A percentile compares a stretch with the other conserved stretches of the same genome.
Conservation (phyloP, 805 yeast species). For the Cyberlindnera nakhonratchasimensis region DNA sequence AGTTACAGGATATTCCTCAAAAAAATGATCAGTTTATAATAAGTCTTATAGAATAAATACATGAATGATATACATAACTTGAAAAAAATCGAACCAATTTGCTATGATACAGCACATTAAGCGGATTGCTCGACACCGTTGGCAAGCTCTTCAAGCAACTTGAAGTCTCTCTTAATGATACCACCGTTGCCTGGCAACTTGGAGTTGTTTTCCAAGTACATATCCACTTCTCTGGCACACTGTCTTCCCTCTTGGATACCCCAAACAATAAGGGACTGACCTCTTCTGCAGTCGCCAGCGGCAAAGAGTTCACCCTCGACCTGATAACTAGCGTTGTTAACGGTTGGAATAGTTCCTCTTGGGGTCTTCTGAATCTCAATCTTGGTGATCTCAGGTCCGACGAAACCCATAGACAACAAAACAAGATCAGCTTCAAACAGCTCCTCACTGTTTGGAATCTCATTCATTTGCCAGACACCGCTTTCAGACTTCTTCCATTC, state of each 20-base stretch:
- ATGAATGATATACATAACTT: not conserved
- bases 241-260: slow-evolving; percentile 99
- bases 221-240: slow-evolving; percentile 93
- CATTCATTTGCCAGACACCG: slow-evolving; percentile 99
- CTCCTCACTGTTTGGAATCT: slow-evolving; percentile 92
- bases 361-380: slow-evolving; percentile 63
- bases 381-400: slow-evolving; percentile 89
- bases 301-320: slow-evolving; percentile 78
- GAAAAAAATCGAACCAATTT: not conserved
- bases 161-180: slow-evolving; percentile 79
- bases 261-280: slow-evolving; percentile 97
- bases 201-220: slow-evolving; percentile 70
- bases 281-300: slow-evolving; percentile 99
- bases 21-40: not conserved
- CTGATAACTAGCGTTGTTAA: slow-evolving; percentile 56
- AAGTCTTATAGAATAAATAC: not conserved
- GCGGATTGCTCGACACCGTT: slow-evolving; percentile 16
- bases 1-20: no score
- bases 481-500: slow-evolving; percentile 96
- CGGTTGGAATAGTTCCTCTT: slow-evolving; percentile 76
- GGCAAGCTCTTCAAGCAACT: slow-evolving; percentile 72
- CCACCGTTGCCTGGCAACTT: slow-evolving; percentile 93
- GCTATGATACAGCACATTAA: not conserved
- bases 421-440: slow-evolving; percentile 93
- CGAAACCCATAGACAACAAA: slow-evolving; percentile 92